These are phyloP conservation scores for Parasarocladium wereldwijsianum DNA, from an alignment of 2,329 filamentous ascomycete species.

Conservation along the genomic window DNA sequence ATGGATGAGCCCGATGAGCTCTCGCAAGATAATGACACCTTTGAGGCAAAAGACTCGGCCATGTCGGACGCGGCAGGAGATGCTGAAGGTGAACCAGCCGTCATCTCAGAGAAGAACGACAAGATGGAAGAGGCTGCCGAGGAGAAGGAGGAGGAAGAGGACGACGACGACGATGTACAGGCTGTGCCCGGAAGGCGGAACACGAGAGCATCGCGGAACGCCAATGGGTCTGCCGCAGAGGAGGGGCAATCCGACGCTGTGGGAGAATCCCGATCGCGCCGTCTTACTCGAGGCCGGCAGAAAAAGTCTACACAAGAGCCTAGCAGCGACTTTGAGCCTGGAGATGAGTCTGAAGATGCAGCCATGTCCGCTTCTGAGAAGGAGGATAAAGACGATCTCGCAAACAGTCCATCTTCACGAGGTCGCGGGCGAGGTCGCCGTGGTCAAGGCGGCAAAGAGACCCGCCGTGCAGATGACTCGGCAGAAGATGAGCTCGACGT, in stretches of 20 bases:
- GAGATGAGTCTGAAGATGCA: conserved; percentile 42
- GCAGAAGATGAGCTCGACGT: conserved; percentile 43
- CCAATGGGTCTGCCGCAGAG: conserved; percentile 13
- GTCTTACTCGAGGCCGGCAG: conserved; percentile 29
- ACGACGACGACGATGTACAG: conserved; percentile 35
- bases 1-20: conserved; percentile 23
- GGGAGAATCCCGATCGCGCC: conserved; percentile 21
- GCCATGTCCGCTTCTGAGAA: conserved; percentile 28
- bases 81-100: conserved; percentile 1
- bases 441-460: too few relatives aligned
- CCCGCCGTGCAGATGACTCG: conserved; percentile 34
- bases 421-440: conserved; percentile 25
- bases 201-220: conserved; percentile 23
- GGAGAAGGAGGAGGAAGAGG: conserved; percentile 21
- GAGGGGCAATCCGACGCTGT: conserved; percentile 14
- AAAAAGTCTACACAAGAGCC: conserved; percentile 35
- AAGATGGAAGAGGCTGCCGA: conserved; percentile 15
- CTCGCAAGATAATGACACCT: conserved; percentile 17
- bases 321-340: conserved; percentile 47
- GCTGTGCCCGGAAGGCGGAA: conserved; percentile 31
- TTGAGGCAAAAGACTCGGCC: conserved; percentile 15
- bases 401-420: conserved; percentile 33
- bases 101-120: conserved; percentile 9
- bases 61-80: conserved; percentile 11
- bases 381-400: conserved; percentile 25